phyloP scores from a whole-genome alignment of 1,139 yeast species.

The Yamadazyma buinensis region DNA sequence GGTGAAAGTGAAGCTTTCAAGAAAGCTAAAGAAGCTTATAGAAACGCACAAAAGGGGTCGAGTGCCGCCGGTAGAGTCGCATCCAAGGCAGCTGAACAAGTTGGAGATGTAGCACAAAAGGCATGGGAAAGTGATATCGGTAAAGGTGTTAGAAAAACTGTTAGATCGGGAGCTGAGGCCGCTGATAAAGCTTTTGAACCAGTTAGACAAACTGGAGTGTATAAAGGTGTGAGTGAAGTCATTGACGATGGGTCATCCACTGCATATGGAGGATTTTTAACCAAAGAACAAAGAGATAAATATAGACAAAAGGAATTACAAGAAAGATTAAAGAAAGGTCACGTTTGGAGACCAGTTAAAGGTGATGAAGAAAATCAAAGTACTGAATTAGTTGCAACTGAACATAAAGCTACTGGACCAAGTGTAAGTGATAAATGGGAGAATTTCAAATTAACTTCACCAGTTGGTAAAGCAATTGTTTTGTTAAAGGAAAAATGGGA shows the following conservation, averaged over 20 bases:
- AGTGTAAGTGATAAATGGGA: slow-evolving; percentile 68
- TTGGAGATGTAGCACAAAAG: slow-evolving; percentile 82
- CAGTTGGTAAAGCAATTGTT: slow-evolving; percentile 64
- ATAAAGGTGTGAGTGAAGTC: slow-evolving; percentile 83
- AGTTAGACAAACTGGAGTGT: slow-evolving; percentile 83
- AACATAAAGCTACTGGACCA: slow-evolving; percentile 70
- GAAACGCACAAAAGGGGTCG: slow-evolving; percentile 74
- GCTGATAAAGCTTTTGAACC: slow-evolving; percentile 92
- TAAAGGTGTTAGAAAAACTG: slow-evolving; percentile 79
- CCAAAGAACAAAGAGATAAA: slow-evolving; percentile 74
- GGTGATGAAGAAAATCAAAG: slow-evolving; percentile 65
- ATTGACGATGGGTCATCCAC: slow-evolving; percentile 89
- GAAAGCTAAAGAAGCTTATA: slow-evolving; percentile 90
- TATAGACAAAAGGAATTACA: slow-evolving; percentile 69
- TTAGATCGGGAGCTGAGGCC: slow-evolving; percentile 72
- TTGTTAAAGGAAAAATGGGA: slow-evolving; percentile 76
- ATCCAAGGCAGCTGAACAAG: slow-evolving; percentile 88
- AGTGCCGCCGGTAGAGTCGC: slow-evolving; percentile 83
- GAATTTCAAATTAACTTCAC: slow-evolving; percentile 62
- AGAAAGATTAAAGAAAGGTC: slow-evolving; percentile 46
- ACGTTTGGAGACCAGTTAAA: slow-evolving; percentile 59
- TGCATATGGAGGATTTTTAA: slow-evolving; percentile 88
- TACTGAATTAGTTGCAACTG: slow-evolving; percentile 65
- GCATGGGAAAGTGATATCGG: slow-evolving; percentile 98
- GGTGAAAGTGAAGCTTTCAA: slow-evolving; percentile 94